Evolutionary conservation across 768 basidiomycete genomes (phyloP).

Genomic region (Pulveroboletus sp.): DNA sequence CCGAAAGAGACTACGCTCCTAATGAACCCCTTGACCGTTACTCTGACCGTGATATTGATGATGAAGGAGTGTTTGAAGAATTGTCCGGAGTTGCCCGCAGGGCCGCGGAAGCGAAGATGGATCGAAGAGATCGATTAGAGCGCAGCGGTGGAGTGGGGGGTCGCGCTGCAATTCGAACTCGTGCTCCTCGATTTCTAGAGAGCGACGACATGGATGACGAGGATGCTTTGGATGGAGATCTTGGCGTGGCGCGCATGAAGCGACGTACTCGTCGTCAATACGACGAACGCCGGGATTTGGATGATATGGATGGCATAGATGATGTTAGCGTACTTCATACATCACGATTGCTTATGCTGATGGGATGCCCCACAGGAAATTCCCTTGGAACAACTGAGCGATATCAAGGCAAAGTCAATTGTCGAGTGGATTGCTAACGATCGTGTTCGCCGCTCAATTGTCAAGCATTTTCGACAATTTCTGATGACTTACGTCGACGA

Average conservation of each 20-base stretch:
- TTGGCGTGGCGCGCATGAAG: constrained; percentile 68
- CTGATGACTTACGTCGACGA: constrained; percentile 96
- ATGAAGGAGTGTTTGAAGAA: constrained; percentile 65
- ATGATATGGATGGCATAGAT: constrained; percentile 86
- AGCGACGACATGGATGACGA: constrained; percentile 78
- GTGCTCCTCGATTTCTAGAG: constrained; percentile 84
- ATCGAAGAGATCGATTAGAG: constrained; percentile 75
- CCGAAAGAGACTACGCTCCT: constrained; percentile 72
- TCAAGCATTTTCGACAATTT: constrained; percentile 91
- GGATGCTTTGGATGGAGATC: constrained; percentile 63
- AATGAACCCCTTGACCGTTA: constrained; percentile 84
- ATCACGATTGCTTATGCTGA: constrained; percentile 11
- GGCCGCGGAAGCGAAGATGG: constrained; percentile 84
- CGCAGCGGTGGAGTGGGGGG: constrained; percentile 61
- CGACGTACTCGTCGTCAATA: constrained; percentile 84
- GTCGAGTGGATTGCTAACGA: constrained; percentile 97
- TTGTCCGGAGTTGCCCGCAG: constrained; percentile 68
- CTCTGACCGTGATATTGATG: constrained; percentile 83
- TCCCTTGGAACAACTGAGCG: constrained; percentile 91
- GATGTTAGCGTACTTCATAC: constrained; percentile 50
- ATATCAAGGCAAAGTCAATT: constrained; percentile 96
- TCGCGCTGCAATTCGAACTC: constrained; percentile 72
- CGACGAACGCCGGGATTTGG: constrained; percentile 85
- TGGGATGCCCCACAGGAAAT: constrained; percentile 58
- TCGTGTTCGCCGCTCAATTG: constrained; percentile 83